Evolutionary conservation across 2,329 filamentous ascomycete species (phyloP), one percentile per base, ranked within the genome.

Genomic region (Cadophora sp.): DNA sequence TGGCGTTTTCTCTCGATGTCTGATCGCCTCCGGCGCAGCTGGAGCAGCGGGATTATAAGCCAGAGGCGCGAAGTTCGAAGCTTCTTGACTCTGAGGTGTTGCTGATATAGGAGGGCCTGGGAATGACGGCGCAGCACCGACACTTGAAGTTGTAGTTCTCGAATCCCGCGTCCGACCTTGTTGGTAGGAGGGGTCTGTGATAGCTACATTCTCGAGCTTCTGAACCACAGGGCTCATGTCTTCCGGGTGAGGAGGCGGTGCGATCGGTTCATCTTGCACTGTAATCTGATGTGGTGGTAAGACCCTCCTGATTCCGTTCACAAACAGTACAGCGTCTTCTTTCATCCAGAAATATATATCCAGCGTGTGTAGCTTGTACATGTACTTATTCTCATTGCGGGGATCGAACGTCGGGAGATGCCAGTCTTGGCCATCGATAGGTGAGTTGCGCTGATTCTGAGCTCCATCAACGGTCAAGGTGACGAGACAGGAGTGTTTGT

Each of bases 341-440:
- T 88, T 87, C 0, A 89, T 92, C 91, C 91, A 94, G 76, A 94
- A 91, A 81, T 95, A 95, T 16, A 94, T 81, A 76, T 94, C 92
- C 67, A 94, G 78, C 0, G 89, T 90, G 77, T 93, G 89, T 8
- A 95, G 85, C 77, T 88, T 89, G 81, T 93, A 93, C 83, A 93
- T 87, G 78, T 93, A 94, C 78, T 91, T 93, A 77, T 87, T 89
- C 79, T 94, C 88, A 79, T 93, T 92, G 62, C 84, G 84, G 1
- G 88, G 87, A 77, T 94, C 91, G 77, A 86, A 91, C 0, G 88
- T 89, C 1, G 91, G 91, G 7, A 94, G 84, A 78, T 93, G 91
- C 92, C 92, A 94, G 78, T 93, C 83, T 70, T 85, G 85, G 58
- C 82, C 81, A 71, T 86, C 67, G 71, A 74, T 79, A 65, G 82